These are phyloP conservation scores for Arthroderma sp. DNA, from an alignment of 2,329 filamentous ascomycete species.

Conservation along the genomic window DNA sequence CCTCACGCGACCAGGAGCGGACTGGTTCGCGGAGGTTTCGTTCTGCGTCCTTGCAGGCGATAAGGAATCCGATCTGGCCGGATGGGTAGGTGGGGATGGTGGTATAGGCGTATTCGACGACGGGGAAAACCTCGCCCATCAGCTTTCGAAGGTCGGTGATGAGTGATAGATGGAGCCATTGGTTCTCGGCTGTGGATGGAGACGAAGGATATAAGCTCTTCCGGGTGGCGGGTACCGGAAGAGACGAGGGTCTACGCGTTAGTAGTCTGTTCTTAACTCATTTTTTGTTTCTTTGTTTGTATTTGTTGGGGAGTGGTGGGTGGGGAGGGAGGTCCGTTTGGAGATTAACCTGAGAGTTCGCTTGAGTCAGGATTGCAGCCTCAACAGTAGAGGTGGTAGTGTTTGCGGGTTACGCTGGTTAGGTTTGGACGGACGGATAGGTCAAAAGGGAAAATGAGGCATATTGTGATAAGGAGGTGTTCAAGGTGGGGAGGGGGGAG, in stretches of 20 bases:
- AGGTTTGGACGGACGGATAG: not conserved
- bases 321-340: constrained; percentile 1
- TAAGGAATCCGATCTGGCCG: constrained; percentile 99
- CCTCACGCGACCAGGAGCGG: constrained; percentile 66
- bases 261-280: too few species aligned
- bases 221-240: too few species aligned
- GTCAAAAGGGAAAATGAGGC: constrained; percentile 5
- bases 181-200: constrained; percentile 68
- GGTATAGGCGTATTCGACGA: constrained; percentile 93
- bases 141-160: constrained; percentile 93
- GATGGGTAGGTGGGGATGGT: constrained; percentile 98
- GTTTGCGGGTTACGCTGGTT: constrained; percentile 5
- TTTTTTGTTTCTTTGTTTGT: not conserved
- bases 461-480: not conserved
- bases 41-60: constrained; percentile 87
- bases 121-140: constrained; percentile 93
- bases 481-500: constrained; percentile 20
- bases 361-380: constrained; percentile 2
- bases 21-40: constrained; percentile 76
- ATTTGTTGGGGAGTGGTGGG: constrained; percentile 2
- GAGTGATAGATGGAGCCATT: constrained; percentile 92
- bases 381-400: constrained; percentile 6
- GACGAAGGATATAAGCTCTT: not conserved
- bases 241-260: too few species aligned
- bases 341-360: constrained; percentile 1